Evolutionary conservation across 1,284 basidiomycete species (phyloP).

Genomic region (Irpex rosettiformis): DNA sequence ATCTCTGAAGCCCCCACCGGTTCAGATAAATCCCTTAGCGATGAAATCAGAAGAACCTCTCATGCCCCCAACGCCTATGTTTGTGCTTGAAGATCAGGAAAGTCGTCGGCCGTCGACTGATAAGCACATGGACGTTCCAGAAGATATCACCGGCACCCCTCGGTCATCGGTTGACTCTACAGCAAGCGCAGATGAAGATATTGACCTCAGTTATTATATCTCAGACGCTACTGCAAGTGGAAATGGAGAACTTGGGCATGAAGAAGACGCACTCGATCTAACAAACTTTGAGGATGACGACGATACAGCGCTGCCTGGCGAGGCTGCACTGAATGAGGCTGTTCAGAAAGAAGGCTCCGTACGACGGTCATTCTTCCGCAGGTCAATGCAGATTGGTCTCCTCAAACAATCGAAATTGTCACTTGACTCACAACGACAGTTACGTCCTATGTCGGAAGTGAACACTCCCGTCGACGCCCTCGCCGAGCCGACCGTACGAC

Average conservation of each 20-base stretch:
- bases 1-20: conserved; percentile 11
- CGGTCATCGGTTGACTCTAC: conserved; percentile 30
- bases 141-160: conserved; percentile 7
- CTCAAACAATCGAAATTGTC: not conserved
- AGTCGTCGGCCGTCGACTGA: conserved; percentile 5
- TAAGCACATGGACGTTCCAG: not conserved
- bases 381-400: not conserved
- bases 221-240: conserved; percentile 32
- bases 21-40: conserved; percentile 3
- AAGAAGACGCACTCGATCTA: conserved; percentile 61
- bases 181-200: conserved; percentile 33
- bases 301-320: conserved; percentile 59
- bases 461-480: not conserved
- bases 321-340: conserved; percentile 55
- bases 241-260: conserved; percentile 39
- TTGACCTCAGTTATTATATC: conserved; percentile 48
- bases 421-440: not conserved
- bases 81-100: conserved; percentile 19
- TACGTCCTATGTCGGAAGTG: not conserved
- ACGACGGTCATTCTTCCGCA: conserved; percentile 46
- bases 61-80: conserved; percentile 42
- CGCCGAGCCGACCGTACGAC: not conserved
- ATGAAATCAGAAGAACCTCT: conserved; percentile 27
- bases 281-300: conserved; percentile 84
- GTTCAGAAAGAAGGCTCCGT: conserved; percentile 69